phyloP scores from a whole-genome alignment of 257 asterid genomes.

The Solanum appendiculatum region DNA sequence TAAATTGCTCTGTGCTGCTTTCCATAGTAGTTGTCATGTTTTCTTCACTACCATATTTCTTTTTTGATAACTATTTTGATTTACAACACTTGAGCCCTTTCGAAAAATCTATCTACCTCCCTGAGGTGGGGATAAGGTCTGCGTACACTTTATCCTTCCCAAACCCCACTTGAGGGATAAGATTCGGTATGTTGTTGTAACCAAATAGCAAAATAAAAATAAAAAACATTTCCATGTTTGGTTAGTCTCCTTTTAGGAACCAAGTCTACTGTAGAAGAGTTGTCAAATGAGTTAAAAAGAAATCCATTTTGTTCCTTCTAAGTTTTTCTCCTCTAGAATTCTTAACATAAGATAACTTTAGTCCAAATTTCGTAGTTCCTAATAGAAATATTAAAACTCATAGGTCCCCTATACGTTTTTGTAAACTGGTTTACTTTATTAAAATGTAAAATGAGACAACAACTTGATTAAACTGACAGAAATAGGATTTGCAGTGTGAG shows the following conservation, averaged over 20 bases:
- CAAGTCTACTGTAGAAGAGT: not conserved
- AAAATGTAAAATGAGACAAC: not conserved
- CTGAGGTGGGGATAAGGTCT: too few relatives aligned
- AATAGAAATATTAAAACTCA: not conserved
- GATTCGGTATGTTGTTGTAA: too few relatives aligned
- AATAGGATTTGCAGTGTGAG: not conserved
- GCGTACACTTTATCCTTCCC: too few relatives aligned
- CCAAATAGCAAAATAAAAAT: too few relatives aligned
- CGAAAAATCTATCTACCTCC: too few relatives aligned
- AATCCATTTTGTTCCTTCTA: not conserved
- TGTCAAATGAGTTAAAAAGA: not conserved
- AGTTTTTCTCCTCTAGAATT: not conserved
- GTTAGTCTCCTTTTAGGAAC: not conserved
- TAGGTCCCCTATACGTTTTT: not conserved
- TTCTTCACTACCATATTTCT: too few relatives aligned
- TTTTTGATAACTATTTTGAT: too few relatives aligned
- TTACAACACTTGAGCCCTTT: too few relatives aligned
- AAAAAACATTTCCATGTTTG: not conserved
- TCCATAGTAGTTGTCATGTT: too few relatives aligned
- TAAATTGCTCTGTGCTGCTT: too few relatives aligned
- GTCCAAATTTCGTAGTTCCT: not conserved
- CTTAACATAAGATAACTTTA: not conserved
- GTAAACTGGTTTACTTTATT: not conserved
- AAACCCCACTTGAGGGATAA: too few relatives aligned
- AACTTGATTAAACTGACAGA: not conserved